Evolutionary conservation across 2,329 filamentous ascomycete species (phyloP).

Genomic region (Penicillium sclerotiorum): DNA sequence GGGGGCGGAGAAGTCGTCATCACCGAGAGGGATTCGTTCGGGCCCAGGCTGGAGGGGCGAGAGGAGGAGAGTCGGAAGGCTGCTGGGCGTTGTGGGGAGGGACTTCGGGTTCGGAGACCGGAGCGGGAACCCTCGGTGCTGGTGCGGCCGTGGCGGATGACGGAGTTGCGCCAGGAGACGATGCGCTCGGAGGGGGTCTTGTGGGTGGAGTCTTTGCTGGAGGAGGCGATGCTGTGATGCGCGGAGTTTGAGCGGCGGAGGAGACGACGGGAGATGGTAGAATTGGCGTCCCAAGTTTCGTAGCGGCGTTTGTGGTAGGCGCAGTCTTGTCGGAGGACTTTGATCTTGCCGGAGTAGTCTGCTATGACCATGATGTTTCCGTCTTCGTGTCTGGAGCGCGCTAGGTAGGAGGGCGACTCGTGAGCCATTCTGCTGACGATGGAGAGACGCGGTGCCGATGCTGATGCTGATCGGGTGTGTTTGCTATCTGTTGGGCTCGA

Average conservation of each 20-base stretch:
- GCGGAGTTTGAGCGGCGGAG: slow-evolving; percentile 59
- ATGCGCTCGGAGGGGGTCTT: slow-evolving; percentile 72
- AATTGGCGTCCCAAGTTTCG: slow-evolving; percentile 76
- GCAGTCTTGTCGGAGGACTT: slow-evolving; percentile 94
- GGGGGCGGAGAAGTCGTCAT: slow-evolving; percentile 31
- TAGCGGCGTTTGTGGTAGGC: slow-evolving; percentile 76
- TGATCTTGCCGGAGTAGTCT: slow-evolving; percentile 84
- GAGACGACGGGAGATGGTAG: slow-evolving; percentile 72
- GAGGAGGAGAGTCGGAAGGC: slow-evolving; percentile 19
- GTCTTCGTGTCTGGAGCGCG: slow-evolving; percentile 72
- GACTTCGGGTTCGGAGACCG: slow-evolving; percentile 44
- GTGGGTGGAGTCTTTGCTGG: slow-evolving; percentile 46
- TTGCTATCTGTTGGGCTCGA: slow-evolving; percentile 28
- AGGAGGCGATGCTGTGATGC: slow-evolving; percentile 53
- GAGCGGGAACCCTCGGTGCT: slow-evolving; percentile 48
- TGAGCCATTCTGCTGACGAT: slow-evolving; percentile 53
- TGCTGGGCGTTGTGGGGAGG: slow-evolving; percentile 50
- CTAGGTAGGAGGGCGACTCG: slow-evolving; percentile 75
- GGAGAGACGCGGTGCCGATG: slow-evolving; percentile 36
- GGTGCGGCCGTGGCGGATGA: slow-evolving; percentile 56
- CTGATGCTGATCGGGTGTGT: slow-evolving; percentile 33
- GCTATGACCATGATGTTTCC: slow-evolving; percentile 93
- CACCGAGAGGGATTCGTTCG: slow-evolving; percentile 30
- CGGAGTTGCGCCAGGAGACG: slow-evolving; percentile 79
- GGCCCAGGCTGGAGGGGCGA: slow-evolving; percentile 27